These are phyloP conservation scores for Puccinia triticina DNA, from an alignment of 1,284 basidiomycete genomes.

Conservation along the genomic window DNA sequence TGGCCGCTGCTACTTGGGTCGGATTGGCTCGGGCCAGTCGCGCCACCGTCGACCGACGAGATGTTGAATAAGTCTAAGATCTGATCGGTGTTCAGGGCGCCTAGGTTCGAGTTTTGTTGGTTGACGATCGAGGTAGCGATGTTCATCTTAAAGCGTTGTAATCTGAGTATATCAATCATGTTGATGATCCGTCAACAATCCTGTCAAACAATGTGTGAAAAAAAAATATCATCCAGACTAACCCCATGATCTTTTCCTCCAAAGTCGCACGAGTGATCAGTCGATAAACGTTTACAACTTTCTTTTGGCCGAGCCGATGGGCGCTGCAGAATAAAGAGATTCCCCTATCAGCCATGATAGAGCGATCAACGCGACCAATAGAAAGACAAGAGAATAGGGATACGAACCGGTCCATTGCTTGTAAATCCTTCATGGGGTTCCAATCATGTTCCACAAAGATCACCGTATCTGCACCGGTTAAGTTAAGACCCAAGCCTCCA, in stretches of 20 bases:
- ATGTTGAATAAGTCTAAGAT: slow-evolving; percentile 91
- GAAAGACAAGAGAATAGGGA: not conserved
- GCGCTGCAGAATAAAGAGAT: slow-evolving; percentile 62
- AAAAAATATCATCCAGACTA: slow-evolving; percentile 58
- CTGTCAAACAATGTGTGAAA: not conserved
- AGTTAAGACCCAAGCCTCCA: slow-evolving; percentile 89
- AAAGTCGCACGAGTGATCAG: slow-evolving; percentile 94
- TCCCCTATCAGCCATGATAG: not conserved
- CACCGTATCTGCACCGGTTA: slow-evolving; percentile 98
- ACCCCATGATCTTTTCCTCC: slow-evolving; percentile 99
- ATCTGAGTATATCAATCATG: slow-evolving; percentile 62
- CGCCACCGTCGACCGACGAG: slow-evolving; percentile 64
- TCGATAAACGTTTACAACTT: slow-evolving; percentile 98
- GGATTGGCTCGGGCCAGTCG: slow-evolving; percentile 66
- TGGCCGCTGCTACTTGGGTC: slow-evolving; percentile 63
- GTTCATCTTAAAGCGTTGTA: slow-evolving; percentile 98
- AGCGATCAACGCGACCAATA: not conserved
- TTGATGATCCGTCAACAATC: slow-evolving; percentile 12
- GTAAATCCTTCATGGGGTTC: slow-evolving; percentile 99
- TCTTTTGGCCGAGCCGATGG: slow-evolving; percentile 96
- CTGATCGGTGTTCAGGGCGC: slow-evolving; percentile 95
- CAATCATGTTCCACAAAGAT: slow-evolving; percentile 99
- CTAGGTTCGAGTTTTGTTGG: slow-evolving; percentile 90
- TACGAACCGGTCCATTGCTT: slow-evolving; percentile 88
- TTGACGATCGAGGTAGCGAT: slow-evolving; percentile 96